Base-by-base conservation (phyloP, 108 stramenopile genomes). In the Cyclostephanos tholiformis region DNA sequence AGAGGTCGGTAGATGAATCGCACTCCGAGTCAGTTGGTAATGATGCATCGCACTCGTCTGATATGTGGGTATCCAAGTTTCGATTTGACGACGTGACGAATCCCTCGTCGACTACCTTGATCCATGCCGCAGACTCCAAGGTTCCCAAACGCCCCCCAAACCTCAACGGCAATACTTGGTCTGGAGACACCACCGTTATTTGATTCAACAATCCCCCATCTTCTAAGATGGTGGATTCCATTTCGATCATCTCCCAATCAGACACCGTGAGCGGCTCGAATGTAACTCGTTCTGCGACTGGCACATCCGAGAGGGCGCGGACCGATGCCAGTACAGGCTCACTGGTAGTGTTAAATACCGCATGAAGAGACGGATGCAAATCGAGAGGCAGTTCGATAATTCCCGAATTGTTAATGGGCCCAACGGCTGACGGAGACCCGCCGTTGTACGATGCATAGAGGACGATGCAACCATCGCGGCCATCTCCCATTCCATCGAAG, bases 241-340 rank as follows among this genome's bases (percentile, higher is more conserved):
- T 83, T 69, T 95, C 86, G 22, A 91, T 73, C 61, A 91, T 77
- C 71, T 92, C 89, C 90, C 90, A 91, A 75, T 92, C 94, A 22
- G 83, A 68, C 13, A 81, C 72, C 6, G 82, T 65, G 14, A 86
- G n/a, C 20, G 91, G 94, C 73, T 92, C 86, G 53, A 91, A 77
- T 2, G 69, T 70, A 5, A 92, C 80, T 26, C 68, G 51, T 26
- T 63, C 56, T 3, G 83, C 88, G 5, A 83, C 26, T 1, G 69
- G 63, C 16, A 90, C 71, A 26, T 41, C 5, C 32, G 81, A 36
- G 13, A 94, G 69, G n/a, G 79, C 65, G 29, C 75, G 67, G 2
- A 94, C 86, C n/a, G 58, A 82, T 72, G 60, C 74, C 30, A 32
- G 12, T 0, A 71, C 30, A n/a, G 69, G 69, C 43, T 59, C 64